Conservation (phyloP, 164 flowering plant species). For the Chimonanthus salicifolius region DNA sequence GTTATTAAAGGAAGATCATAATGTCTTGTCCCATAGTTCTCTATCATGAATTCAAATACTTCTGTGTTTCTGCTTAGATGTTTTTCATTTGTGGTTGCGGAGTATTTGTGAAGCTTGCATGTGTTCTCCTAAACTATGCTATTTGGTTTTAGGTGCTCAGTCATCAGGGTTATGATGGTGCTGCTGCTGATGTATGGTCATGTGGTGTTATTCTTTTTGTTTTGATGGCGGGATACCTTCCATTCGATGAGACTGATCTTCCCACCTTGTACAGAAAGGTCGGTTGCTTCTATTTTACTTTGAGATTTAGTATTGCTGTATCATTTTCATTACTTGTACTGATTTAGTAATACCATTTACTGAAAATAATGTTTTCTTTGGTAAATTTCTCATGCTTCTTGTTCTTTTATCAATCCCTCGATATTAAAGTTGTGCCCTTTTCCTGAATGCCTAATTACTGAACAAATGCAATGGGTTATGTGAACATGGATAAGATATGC, state of each 20-base stretch:
- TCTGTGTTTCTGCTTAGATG: too few species aligned
- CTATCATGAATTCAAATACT: too few species aligned
- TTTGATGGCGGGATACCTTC: conserved; percentile 96
- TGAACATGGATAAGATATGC: neutral
- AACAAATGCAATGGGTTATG: neutral
- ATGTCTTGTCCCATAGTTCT: too few species aligned
- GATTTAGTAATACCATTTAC: neutral
- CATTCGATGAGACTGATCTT: conserved; percentile 79
- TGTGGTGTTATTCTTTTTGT: conserved; percentile 98
- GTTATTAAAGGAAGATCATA: too few species aligned
- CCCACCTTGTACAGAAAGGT: conserved; percentile 77
- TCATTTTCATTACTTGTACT: neutral
- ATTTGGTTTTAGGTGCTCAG: conserved; percentile 56
- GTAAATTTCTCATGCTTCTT: neutral
- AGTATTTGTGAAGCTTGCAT: neutral
- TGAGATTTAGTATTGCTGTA: neutral
- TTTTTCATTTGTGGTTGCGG: too few species aligned
- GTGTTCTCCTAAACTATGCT: conserved; percentile 2
- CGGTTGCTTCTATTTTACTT: neutral
- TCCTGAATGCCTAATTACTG: neutral
- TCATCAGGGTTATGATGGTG: conserved; percentile 87
- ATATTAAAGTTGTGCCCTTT: neutral
- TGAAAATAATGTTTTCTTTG: neutral
- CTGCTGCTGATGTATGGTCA: conserved; percentile 98
- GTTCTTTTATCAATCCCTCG: neutral